Conservation (phyloP, 768 basidiomycete species). For the Leucocoprinus sp. region DNA sequence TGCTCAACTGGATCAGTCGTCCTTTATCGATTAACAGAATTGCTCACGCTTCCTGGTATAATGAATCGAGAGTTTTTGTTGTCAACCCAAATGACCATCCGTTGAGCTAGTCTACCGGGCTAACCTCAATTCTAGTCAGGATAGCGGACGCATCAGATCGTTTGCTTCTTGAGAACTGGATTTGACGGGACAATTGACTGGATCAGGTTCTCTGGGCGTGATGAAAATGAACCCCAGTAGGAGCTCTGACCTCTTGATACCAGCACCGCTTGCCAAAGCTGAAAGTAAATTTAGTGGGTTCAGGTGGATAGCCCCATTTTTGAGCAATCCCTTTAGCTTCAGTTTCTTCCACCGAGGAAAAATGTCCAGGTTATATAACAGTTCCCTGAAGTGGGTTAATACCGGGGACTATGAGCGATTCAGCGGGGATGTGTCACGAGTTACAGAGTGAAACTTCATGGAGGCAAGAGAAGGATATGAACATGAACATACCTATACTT, state of each 20-base stretch:
- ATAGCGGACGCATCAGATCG: constrained; percentile 16
- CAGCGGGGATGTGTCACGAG: constrained; percentile 11
- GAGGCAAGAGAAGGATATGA: too few species aligned
- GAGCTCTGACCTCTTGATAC: constrained; percentile 36
- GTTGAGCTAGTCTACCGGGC: too few species aligned
- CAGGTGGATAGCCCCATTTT: constrained; percentile 26
- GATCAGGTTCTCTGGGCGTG: not conserved
- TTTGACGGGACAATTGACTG: constrained; percentile 36
- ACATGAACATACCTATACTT: constrained; percentile 5
- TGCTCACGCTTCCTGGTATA: too few species aligned
- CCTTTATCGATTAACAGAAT: too few species aligned
- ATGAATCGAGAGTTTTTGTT: too few species aligned
- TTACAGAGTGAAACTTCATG: constrained; percentile 8
- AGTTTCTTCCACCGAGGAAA: constrained; percentile 40
- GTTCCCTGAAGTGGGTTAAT: constrained; percentile 8
- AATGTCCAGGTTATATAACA: constrained; percentile 18
- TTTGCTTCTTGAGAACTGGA: constrained; percentile 30
- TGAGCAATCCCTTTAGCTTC: constrained; percentile 40
- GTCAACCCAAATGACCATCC: too few species aligned
- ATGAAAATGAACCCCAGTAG: not conserved
- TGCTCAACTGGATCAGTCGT: too few species aligned
- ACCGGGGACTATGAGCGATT: constrained; percentile 7
- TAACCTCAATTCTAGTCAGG: too few species aligned
- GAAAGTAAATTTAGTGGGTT: constrained; percentile 42
- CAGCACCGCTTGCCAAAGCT: constrained; percentile 49